phyloP scores from a whole-genome alignment of 768 basidiomycete genomes.

The Harrya chromipes region DNA sequence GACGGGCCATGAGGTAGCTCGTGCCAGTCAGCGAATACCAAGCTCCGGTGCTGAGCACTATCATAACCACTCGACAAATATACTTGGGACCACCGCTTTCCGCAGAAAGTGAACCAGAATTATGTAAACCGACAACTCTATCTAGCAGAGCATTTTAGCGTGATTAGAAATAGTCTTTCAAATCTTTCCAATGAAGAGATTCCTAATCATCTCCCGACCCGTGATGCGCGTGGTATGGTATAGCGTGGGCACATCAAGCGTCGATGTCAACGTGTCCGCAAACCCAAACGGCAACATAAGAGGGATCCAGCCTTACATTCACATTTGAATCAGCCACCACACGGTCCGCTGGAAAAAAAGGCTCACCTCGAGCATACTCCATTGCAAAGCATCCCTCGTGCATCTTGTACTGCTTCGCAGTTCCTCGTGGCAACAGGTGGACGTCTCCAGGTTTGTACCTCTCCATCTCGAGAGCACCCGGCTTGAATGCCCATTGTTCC shows the following conservation, averaged over 20 bases:
- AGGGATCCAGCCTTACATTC: slow-evolving; percentile 88
- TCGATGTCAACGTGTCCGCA: slow-evolving; percentile 81
- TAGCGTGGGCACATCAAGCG: slow-evolving; percentile 81
- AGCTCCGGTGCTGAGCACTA: not conserved
- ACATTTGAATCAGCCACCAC: not conserved
- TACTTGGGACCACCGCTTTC: too few species aligned
- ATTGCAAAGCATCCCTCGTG: slow-evolving; percentile 93
- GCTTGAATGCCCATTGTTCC: slow-evolving; percentile 89
- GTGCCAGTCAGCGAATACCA: too few species aligned
- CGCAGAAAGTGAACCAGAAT: too few species aligned
- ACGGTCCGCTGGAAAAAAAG: slow-evolving; percentile 12
- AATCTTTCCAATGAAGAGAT: slow-evolving; percentile 85
- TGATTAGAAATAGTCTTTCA: slow-evolving; percentile 31
- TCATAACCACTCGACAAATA: too few species aligned
- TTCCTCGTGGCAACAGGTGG: slow-evolving; percentile 78
- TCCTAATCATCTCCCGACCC: slow-evolving; percentile 77
- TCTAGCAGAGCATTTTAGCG: too few species aligned
- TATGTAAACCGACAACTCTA: too few species aligned
- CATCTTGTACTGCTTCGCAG: slow-evolving; percentile 97
- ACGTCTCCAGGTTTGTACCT: slow-evolving; percentile 80
- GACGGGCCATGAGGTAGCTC: not conserved
- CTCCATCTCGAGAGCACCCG: slow-evolving; percentile 84
- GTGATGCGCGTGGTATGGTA: slow-evolving; percentile 77
- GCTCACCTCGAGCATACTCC: slow-evolving; percentile 86
- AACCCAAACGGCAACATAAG: slow-evolving; percentile 94